Base-by-base conservation (phyloP, 1,139 yeast genomes). In the Kazachstania sp. region DNA sequence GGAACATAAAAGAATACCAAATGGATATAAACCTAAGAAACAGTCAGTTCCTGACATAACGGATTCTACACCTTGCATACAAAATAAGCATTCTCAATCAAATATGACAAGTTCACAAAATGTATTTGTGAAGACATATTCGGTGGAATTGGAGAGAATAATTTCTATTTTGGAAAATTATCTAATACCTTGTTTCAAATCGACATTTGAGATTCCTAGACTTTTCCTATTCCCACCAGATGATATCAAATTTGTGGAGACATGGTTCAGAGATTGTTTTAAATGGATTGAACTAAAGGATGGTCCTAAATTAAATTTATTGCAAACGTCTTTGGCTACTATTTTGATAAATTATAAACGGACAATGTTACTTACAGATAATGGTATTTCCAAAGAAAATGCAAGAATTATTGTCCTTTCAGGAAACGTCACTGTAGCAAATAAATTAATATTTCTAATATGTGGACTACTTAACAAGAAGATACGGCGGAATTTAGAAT, bases 221-320 rank as follows among this genome's bases (percentile, higher is more conserved):
- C 44, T 69, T n/a, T 54, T 69, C 15, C 47, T 67, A 12, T 70
- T 68, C 13, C 60, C 71, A 4, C 49, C 49, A 3, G 49, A 58
- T 20, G 58, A 54, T 20, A 52, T 53, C 12, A 54, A 58, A 8
- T 61, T 64, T 43, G 54, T 68, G 12, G 52, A 59, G n/a, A 72
- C 73, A 46, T 79, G 84, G 84, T 76, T 77, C 12, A 67, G 72
- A 47, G 83, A 78, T 54, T 70, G 77, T 2, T 67, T 77, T 47
- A 78, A 77, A 52, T 79, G 85, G 85, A 62, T 79, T 28, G 83
- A 78, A 55, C 73, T 76, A 49, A 79, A 79, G 56, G 85, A 79
- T 56, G 81, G 79, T 2, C 70, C 68, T 4, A 57, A 61, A 39
- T 44, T 60, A 37, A 54, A 53, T 20, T 76, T 77, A 53, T 60